Evolutionary conservation across 2,329 filamentous ascomycete genomes (phyloP).

Genomic region (Fusarium illudens): DNA sequence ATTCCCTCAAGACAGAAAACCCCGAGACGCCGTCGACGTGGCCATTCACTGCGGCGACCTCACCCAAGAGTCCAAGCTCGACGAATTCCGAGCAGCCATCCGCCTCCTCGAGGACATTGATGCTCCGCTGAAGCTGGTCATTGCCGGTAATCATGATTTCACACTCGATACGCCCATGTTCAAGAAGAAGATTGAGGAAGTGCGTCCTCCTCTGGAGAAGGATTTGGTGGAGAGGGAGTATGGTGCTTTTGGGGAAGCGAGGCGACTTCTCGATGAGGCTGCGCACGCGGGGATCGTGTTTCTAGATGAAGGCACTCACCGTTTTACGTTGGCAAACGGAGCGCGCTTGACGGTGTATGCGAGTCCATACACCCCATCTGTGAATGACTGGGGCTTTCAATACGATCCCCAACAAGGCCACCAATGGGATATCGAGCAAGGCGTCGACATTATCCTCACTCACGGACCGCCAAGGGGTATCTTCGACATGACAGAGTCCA

Average conservation of each 20-base stretch:
- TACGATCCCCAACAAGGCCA: conserved; percentile 43
- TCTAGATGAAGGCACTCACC: conserved; percentile 53
- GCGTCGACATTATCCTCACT: conserved; percentile 45
- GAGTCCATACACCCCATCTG: conserved; percentile 55
- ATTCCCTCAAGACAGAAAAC: neutral
- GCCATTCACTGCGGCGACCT: conserved; percentile 60
- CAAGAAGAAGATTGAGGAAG: conserved; percentile 30
- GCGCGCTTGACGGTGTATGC: conserved; percentile 54
- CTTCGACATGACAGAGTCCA: conserved; percentile 47
- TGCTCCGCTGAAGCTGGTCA: conserved; percentile 58
- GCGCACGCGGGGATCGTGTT: conserved; percentile 47
- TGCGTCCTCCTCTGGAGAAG: neutral
- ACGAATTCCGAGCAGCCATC: conserved; percentile 51
- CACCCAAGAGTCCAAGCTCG: conserved; percentile 53
- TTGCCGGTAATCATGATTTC: conserved; percentile 62
- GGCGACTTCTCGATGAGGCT: conserved; percentile 39
- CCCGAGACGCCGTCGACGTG: conserved; percentile 45
- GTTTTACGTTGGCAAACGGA: conserved; percentile 53
- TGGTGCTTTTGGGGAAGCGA: conserved; percentile 49
- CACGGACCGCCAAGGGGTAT: conserved; percentile 50
- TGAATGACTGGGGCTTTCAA: conserved; percentile 53
- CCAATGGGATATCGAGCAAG: conserved; percentile 31
- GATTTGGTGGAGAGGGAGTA: conserved; percentile 39
- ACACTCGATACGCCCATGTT: conserved; percentile 50
- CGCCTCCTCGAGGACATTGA: conserved; percentile 48